These are phyloP conservation scores for Alternaria ethzedia DNA, from an alignment of 2,329 filamentous ascomycete genomes.

Conservation along the genomic window DNA sequence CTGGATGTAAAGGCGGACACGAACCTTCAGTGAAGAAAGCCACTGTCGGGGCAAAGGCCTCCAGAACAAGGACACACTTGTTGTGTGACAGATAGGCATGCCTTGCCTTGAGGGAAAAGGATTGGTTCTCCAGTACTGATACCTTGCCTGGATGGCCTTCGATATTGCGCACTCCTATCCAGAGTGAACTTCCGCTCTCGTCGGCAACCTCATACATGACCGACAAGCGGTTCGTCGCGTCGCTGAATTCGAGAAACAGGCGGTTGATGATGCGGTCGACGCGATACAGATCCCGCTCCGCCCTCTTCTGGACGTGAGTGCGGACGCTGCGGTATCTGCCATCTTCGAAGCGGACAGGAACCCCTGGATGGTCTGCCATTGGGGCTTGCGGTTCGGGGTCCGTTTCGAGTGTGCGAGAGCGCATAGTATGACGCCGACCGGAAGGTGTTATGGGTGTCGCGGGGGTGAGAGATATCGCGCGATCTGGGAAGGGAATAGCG, in stretches of 20 bases:
- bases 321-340: neutral
- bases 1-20: neutral
- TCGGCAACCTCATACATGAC: neutral
- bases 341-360: neutral
- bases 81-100: neutral
- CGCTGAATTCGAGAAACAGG: neutral
- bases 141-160: neutral
- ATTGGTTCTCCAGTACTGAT: neutral
- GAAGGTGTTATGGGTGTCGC: neutral
- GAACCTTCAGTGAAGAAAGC: neutral
- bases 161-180: neutral
- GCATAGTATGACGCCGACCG: neutral
- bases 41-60: neutral
- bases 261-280: neutral
- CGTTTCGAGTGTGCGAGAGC: neutral
- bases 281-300: neutral
- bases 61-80: neutral
- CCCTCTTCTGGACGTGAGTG: neutral
- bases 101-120: neutral
- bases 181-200: neutral
- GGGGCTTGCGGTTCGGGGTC: neutral
- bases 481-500: neutral
- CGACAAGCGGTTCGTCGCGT: neutral
- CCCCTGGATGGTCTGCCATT: neutral
- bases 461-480: neutral